Evolutionary conservation across 371 early-diverging fungal genomes (phyloP), one percentile per base, ranked within the genome.

Genomic region (Phascolomyces articulosus): DNA sequence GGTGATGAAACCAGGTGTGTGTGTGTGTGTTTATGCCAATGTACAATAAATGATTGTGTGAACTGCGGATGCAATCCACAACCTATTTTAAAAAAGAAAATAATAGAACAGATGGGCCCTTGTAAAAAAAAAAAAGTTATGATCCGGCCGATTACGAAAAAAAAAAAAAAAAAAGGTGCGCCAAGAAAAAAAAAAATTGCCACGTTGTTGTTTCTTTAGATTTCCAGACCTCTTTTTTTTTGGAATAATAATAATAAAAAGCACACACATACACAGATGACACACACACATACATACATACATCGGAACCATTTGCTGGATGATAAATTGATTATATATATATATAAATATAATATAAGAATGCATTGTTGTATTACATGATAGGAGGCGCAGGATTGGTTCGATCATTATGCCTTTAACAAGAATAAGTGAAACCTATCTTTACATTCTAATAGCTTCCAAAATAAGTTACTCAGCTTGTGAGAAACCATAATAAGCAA

Each of bases 311-410:
- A n/a, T n/a, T n/a, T n/a, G n/a, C n/a, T n/a, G n/a, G n/a, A 15
- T 44, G 44, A 34, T 44, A 44, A 13, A 44, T 13, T 44, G 4
- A 18, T 44, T 8, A 1, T 44, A 16, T 44, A n/a, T 44, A 44
- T 44, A 44, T n/a, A 18, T 44, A 34, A 13, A 44, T 15, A 44
- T 51, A n/a, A 51, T 21, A 49, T 3, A 49, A n/a, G 23, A 23
- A 4, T 24, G 51, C 51, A 51, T 51, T 51, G 51, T 51, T 51
- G 51, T 51, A 51, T 51, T 51, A 51, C 51, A 0, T 24, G 51
- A 51, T 8, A 23, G 11, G 15, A 10, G 9, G 26, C 3, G 7
- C 6, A 51, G 51, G 51, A 51, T 51, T 51, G 51, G 51, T 51
- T n/a, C 51, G 51, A 51, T 51, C 51, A 51, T 18, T 51, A 51